phyloP scores from a whole-genome alignment of 2,329 filamentous ascomycete species.

The Pseudogymnoascus verrucosus region DNA sequence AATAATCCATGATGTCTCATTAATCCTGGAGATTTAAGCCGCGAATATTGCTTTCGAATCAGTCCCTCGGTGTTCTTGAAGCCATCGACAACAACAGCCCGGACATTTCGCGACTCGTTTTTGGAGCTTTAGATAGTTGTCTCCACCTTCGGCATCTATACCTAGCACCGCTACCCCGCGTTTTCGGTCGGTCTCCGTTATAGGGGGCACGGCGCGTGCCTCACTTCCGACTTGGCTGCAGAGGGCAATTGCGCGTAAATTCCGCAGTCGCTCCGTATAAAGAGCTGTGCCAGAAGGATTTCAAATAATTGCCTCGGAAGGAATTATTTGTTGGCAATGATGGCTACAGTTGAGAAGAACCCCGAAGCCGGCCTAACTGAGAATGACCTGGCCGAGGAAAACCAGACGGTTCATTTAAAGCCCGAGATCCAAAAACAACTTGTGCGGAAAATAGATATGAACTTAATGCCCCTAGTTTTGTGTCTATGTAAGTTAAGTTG shows the following conservation, averaged over 20 bases:
- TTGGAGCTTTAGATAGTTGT: background rate
- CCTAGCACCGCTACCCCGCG: background rate
- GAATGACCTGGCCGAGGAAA: background rate
- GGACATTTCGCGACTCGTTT: background rate
- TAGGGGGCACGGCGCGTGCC: background rate
- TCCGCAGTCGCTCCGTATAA: background rate
- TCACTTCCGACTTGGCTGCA: background rate
- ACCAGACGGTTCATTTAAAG: background rate
- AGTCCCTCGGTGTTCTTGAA: background rate
- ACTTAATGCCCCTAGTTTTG: conserved; percentile 37
- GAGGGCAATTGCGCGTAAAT: background rate
- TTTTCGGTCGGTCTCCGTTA: background rate
- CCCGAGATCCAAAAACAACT: conserved; percentile 37
- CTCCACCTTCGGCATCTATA: background rate
- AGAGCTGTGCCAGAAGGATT: background rate
- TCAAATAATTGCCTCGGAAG: background rate
- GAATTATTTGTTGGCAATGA: background rate
- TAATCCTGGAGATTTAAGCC: background rate
- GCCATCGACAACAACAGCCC: background rate
- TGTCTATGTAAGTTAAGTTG: conserved; percentile 16
- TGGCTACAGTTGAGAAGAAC: background rate
- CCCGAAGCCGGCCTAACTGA: background rate
- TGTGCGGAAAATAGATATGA: conserved; percentile 49
- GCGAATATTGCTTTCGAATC: background rate
- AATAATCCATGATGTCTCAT: background rate